Evolutionary conservation across 768 basidiomycete species (phyloP).

Genomic region (Leccinum incarnatum): DNA sequence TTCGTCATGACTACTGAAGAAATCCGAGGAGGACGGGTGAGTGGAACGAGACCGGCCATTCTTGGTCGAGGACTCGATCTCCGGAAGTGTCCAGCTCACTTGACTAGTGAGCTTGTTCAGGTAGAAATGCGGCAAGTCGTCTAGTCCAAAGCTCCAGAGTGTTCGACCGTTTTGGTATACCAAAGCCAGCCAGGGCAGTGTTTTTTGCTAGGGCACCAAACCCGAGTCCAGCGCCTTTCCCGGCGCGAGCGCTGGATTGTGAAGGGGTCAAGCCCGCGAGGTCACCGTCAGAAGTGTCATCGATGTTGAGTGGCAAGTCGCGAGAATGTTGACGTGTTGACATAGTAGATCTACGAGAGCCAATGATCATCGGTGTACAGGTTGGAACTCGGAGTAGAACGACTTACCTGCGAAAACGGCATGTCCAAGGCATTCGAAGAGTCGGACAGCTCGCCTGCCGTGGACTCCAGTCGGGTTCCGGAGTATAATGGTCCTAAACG

Average conservation of each 20-base stretch:
- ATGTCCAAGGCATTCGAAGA: conserved; percentile 41
- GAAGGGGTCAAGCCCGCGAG: conserved; percentile 55
- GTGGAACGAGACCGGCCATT: conserved; percentile 31
- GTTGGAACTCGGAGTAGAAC: too few relatives aligned
- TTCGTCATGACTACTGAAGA: conserved; percentile 23
- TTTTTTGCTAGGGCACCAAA: conserved; percentile 37
- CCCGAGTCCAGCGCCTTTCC: conserved; percentile 50
- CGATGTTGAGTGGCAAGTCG: conserved; percentile 77
- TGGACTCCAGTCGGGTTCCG: conserved; percentile 50
- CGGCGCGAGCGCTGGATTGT: conserved; percentile 54
- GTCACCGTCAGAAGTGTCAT: conserved; percentile 63
- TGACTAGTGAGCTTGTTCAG: conserved; percentile 67
- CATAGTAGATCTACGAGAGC: conserved; percentile 80
- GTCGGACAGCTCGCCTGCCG: conserved; percentile 11
- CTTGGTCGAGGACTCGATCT: conserved; percentile 30
- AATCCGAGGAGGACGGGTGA: conserved; percentile 33
- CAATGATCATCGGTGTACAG: background rate
- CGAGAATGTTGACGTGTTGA: conserved; percentile 85
- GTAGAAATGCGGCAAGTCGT: conserved; percentile 77
- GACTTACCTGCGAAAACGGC: conserved; percentile 50
- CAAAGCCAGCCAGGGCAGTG: conserved; percentile 52
- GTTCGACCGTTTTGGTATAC: conserved; percentile 52
- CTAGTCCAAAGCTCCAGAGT: conserved; percentile 83
- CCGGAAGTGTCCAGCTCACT: conserved; percentile 68
- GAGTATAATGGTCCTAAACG: conserved; percentile 26